These are phyloP conservation scores for Candida ovalis DNA, from an alignment of 805 yeast genomes.

Conservation along the genomic window DNA sequence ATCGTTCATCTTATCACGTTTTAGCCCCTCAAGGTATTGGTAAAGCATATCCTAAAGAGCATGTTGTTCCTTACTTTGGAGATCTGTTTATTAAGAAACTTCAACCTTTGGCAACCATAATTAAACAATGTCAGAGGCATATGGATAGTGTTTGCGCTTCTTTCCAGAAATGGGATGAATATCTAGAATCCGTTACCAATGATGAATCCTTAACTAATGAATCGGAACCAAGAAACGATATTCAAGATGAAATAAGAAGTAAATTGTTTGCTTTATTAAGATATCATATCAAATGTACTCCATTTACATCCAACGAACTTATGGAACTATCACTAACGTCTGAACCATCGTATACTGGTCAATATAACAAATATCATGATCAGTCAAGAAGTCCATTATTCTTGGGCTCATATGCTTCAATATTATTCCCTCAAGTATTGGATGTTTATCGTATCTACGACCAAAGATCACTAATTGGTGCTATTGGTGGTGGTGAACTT, in stretches of 20 bases:
- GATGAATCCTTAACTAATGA: slow-evolving; percentile 36
- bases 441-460: slow-evolving; percentile 58
- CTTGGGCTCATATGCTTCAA: slow-evolving; percentile 61
- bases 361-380: slow-evolving; percentile 38
- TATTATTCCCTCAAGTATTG: slow-evolving; percentile 55
- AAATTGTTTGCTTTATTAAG: slow-evolving; percentile 39
- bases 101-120: slow-evolving; percentile 24
- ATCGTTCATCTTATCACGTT: slow-evolving; percentile 62
- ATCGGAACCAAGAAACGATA: slow-evolving; percentile 2
- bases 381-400: slow-evolving; percentile 53
- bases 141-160: slow-evolving; percentile 68
- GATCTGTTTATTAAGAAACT: slow-evolving; percentile 60
- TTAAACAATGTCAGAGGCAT: slow-evolving; percentile 58
- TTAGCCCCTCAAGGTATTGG: slow-evolving; percentile 90
- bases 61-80: slow-evolving; percentile 87
- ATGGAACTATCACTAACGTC: slow-evolving; percentile 60
- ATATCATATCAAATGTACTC: slow-evolving; percentile 36
- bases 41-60: slow-evolving; percentile 63
- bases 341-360: slow-evolving; percentile 58
- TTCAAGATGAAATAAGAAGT: slow-evolving; percentile 4
- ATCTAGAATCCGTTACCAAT: slow-evolving; percentile 42
- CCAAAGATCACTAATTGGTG: slow-evolving; percentile 47
- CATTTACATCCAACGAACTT: slow-evolving; percentile 47
- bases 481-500: slow-evolving; percentile 40
- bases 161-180: slow-evolving; percentile 79